Base-by-base conservation (phyloP, 2,329 filamentous ascomycete species). In the Didymella pomorum region DNA sequence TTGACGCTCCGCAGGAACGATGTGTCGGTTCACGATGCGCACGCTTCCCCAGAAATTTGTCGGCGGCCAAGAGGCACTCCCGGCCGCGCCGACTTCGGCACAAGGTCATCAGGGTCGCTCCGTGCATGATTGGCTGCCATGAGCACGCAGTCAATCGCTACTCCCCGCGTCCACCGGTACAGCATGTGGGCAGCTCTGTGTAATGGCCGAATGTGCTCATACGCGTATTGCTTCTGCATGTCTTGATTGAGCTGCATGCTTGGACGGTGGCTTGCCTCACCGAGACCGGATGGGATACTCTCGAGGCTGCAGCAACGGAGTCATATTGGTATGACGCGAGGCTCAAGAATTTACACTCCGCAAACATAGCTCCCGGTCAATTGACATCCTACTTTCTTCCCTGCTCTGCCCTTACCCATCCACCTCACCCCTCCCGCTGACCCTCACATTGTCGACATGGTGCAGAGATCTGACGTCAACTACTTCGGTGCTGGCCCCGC, bases 401-500 rank as follows among this genome's bases (percentile, higher is more conserved):
- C 50, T 54, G 16, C 31, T 33, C 44, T 29, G 42, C 31, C 48
- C 14, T 50, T 41, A 51, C 31, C 35, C 58, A 52, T 61, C 43
- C 35, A 26, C 52, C 52, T 39, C 53, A 52, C 41, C 52, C 43
- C 58, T 14, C 47, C n/a, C 46, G 12, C 23, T 26, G 28, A 37
- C 48, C 33, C 39, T 54, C 39, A 53, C 50, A 43, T 52, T 47
- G 29, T 44, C 63, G 62, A 55, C 64, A 92, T 94, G 91, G 88
- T 89, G 70, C 81, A 86, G 64, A 84, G 92, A 78, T 83, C 87
- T 68, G 89, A 94, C 64, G 86, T 95, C 75, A 85, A 88, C 65
- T 95, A 96, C 79, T 97, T 96, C 69, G 93, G 93, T 61, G 93
- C 94, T 52, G 94, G 94, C 63, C 94, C 94, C 47, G 93, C 94